Conservation (phyloP, 2,329 filamentous ascomycete species). For the Rhytidhysteron rufulum region DNA sequence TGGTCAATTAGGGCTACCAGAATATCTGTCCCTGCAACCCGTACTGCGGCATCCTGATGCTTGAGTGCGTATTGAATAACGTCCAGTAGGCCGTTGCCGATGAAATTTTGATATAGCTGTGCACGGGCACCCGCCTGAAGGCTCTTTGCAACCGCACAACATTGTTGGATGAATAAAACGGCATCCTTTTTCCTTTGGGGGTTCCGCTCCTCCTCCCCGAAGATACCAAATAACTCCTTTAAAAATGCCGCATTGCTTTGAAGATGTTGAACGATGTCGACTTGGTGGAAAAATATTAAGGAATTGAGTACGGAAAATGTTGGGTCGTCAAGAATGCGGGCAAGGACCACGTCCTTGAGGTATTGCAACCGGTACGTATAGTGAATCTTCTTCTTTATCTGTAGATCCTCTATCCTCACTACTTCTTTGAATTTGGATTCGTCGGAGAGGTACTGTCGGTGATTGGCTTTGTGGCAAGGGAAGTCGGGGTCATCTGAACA, state of each 20-base stretch:
- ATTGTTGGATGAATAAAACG: constrained; percentile 94
- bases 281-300: constrained; percentile 97
- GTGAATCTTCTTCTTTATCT: constrained; percentile 86
- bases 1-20: constrained; percentile 93
- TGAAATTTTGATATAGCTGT: constrained; percentile 83
- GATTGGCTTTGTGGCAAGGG: constrained; percentile 94
- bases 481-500: constrained; percentile 83
- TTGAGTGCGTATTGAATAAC: constrained; percentile 91
- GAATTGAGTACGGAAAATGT: constrained; percentile 98
- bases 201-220: constrained; percentile 61
- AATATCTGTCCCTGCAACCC: constrained; percentile 91
- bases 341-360: constrained; percentile 95
- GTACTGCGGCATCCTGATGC: constrained; percentile 76
- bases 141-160: constrained; percentile 90
- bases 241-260: constrained; percentile 76
- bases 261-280: constrained; percentile 95
- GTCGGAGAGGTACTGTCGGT: constrained; percentile 86
- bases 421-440: constrained; percentile 94
- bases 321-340: constrained; percentile 92
- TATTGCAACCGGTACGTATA: constrained; percentile 95
- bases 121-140: constrained; percentile 79
- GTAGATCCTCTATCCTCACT: constrained; percentile 79
- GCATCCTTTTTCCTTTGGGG: constrained; percentile 83
- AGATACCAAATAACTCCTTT: constrained; percentile 82
- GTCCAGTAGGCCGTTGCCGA: constrained; percentile 77